Conservation (phyloP, 805 yeast genomes). For the Jamesozyma spencerorum region DNA sequence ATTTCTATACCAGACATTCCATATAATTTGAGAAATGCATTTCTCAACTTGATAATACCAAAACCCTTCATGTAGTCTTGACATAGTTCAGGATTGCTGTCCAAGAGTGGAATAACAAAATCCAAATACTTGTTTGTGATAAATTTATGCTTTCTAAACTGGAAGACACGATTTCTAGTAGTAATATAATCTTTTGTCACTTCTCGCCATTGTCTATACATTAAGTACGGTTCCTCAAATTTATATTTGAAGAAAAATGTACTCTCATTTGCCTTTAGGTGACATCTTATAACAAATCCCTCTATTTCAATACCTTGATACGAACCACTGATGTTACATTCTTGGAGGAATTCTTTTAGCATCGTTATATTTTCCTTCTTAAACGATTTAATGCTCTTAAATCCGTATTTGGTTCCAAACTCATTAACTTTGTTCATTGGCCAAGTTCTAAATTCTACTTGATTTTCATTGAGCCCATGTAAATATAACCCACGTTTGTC, state of each 20-base stretch:
- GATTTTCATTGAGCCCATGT: slow-evolving; percentile 78
- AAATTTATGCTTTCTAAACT: slow-evolving; percentile 43
- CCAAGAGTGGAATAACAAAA: slow-evolving; percentile 52
- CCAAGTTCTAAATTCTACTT: slow-evolving; percentile 52
- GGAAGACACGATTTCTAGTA: slow-evolving; percentile 28
- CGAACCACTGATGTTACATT: slow-evolving; percentile 55
- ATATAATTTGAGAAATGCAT: slow-evolving; percentile 45
- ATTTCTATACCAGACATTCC: slow-evolving; percentile 55
- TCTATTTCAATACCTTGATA: slow-evolving; percentile 70
- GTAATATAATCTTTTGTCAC: slow-evolving; percentile 54
- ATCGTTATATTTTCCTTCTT: slow-evolving; percentile 31
- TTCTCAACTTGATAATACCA: slow-evolving; percentile 69
- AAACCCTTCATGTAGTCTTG: slow-evolving; percentile 44
- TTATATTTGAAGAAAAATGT: slow-evolving; percentile 79
- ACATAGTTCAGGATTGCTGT: slow-evolving; percentile 37
- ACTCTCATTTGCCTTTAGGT: slow-evolving; percentile 14
- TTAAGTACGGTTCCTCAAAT: slow-evolving; percentile 87
- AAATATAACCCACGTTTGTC: slow-evolving; percentile 74
- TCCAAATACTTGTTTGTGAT: slow-evolving; percentile 60
- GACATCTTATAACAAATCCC: slow-evolving; percentile 85
- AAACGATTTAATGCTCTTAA: slow-evolving; percentile 47
- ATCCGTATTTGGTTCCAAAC: slow-evolving; percentile 65
- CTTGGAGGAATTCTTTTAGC: slow-evolving; percentile 44
- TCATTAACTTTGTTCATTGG: slow-evolving; percentile 49
- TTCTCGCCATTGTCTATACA: slow-evolving; percentile 88